Conservation (phyloP, 208 protist genomes). For the Wallacemonas sp. region DNA sequence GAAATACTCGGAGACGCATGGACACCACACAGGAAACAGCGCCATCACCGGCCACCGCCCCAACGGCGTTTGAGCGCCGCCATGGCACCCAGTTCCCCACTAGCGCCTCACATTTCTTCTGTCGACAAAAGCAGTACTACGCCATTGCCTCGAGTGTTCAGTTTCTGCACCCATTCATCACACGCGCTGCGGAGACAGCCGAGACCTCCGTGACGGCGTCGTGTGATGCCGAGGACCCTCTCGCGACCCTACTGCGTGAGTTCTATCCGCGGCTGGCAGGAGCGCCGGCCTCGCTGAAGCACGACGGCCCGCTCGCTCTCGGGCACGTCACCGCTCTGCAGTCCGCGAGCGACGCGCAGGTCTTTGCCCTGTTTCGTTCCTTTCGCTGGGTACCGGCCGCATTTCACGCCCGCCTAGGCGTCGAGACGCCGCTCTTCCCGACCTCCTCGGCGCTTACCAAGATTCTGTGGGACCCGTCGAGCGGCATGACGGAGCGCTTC, state of each 20-base stretch:
- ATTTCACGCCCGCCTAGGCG: not conserved
- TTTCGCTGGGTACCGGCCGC: not conserved
- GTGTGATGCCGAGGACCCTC: not conserved
- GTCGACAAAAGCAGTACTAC: slow-evolving; percentile 29
- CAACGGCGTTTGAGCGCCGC: not conserved
- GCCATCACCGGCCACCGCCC: not conserved
- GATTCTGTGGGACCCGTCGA: slow-evolving; percentile 10
- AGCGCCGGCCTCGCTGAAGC: slow-evolving; percentile 11
- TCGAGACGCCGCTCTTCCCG: slow-evolving; percentile 3
- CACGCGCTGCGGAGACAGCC: not conserved
- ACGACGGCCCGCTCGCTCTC: slow-evolving; percentile 13
- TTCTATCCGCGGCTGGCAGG: not conserved
- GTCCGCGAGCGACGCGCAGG: slow-evolving; percentile 4
- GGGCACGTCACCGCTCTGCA: slow-evolving; percentile 2
- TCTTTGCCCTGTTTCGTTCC: slow-evolving; percentile 2
- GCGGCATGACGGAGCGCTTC: slow-evolving; percentile 5
- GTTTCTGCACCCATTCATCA: slow-evolving; percentile 22
- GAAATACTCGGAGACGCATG: not conserved
- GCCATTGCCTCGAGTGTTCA: slow-evolving; percentile 6
- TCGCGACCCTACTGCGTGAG: not conserved
- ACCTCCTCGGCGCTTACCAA: slow-evolving; percentile 3
- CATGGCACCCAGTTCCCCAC: slow-evolving; percentile 9
- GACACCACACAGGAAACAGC: not conserved
- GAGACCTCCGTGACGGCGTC: not conserved
- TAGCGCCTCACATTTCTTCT: slow-evolving; percentile 16